Conservation (phyloP, 306 rosid species). For the Styphnolobium japonicum region DNA sequence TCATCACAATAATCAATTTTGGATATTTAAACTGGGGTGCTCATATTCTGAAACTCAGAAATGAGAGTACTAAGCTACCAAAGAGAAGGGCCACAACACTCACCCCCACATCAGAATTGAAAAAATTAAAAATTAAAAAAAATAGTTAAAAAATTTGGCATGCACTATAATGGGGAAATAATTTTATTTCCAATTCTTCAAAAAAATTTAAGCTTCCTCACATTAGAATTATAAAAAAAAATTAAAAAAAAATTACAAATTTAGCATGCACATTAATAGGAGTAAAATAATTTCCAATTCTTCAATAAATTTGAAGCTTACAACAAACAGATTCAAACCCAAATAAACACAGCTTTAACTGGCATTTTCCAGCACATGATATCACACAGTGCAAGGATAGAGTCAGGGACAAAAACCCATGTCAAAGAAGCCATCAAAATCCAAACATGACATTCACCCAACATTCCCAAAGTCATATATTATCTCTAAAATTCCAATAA, state of each 20-base stretch:
- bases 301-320: not conserved
- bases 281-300: not conserved
- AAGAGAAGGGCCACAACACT: constrained; percentile 10
- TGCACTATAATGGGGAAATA: no score
- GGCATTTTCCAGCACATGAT: not conserved
- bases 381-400: not conserved
- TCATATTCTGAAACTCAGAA: constrained; percentile 12
- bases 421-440: constrained; percentile 19
- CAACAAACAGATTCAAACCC: not conserved
- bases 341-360: constrained; percentile 2
- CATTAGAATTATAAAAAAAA: no score
- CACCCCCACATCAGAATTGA: not conserved
- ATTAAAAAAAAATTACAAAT: not conserved
- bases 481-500: not conserved
- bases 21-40: not conserved
- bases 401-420: constrained; percentile 2
- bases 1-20: not conserved
- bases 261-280: not conserved
- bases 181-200: no score
- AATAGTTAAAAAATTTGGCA: no score
- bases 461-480: not conserved
- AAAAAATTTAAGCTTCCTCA: no score
- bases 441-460: constrained; percentile 26
- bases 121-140: not conserved
- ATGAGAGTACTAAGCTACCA: not conserved